Evolutionary conservation across 106 monocot genomes (phyloP).

Genomic region (Acorus calamus): DNA sequence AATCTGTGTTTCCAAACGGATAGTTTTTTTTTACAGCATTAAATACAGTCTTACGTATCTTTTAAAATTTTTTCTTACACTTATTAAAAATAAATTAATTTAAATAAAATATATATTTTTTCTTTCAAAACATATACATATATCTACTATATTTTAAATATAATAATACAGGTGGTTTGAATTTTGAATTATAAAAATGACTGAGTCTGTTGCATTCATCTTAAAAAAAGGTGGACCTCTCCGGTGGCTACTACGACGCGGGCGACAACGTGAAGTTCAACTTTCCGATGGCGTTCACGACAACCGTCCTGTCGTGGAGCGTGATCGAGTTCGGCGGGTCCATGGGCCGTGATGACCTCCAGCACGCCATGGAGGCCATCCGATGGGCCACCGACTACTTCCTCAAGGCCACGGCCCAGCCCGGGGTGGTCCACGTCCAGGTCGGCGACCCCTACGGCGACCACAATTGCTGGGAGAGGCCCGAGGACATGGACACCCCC

Average conservation of each 20-base stretch:
- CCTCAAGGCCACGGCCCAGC: conserved; percentile 10
- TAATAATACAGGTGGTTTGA: no score
- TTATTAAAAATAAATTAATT: no score
- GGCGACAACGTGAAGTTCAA: conserved; percentile 6
- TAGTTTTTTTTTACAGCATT: no score
- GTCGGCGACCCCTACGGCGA: conserved; percentile 15
- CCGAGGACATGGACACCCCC: conserved; percentile 16
- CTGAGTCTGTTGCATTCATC: not conserved
- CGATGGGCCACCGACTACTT: conserved; percentile 23
- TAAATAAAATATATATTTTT: no score
- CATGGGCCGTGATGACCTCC: conserved; percentile 4
- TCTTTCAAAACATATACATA: no score
- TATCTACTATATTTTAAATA: no score
- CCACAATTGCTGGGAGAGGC: conserved; percentile 12
- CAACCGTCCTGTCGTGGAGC: conserved; percentile 21
- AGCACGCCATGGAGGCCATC: conserved; percentile 5
- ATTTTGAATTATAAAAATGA: no score
- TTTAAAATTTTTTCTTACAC: no score
- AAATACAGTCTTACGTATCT: no score
- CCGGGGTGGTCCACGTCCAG: conserved; percentile 6
- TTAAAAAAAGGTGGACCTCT: conserved; percentile 3
- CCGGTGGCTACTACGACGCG: conserved; percentile 4
- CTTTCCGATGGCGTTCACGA: conserved; percentile 3
- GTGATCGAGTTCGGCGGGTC: conserved; percentile 13
- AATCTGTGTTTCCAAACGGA: no score